Conservation (phyloP, 2,329 filamentous ascomycete genomes). For the Oidium heveae region DNA sequence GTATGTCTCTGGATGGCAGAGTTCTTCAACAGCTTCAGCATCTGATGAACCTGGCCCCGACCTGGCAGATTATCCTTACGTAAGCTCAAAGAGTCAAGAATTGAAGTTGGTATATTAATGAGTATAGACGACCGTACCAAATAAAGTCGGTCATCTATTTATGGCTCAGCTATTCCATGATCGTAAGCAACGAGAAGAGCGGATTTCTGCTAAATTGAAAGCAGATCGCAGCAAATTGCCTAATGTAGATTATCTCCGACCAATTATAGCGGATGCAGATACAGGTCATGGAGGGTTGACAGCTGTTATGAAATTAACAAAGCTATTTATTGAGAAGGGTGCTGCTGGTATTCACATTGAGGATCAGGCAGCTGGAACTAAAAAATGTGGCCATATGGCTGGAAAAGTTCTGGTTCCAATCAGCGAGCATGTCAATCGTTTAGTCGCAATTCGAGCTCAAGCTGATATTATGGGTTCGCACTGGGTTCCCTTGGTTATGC, state of each 20-base stretch:
- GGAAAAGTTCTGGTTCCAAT: conserved; percentile 95
- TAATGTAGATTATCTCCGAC: conserved; percentile 81
- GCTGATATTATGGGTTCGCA: conserved; percentile 81
- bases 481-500: too few relatives aligned
- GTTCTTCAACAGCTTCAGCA: conserved; percentile 80
- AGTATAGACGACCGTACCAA: conserved; percentile 71
- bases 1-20: conserved; percentile 98
- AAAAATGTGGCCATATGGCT: conserved; percentile 99
- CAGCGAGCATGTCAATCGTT: conserved; percentile 89
- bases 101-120: conserved; percentile 3
- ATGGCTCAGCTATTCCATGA: conserved; percentile 98
- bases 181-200: conserved; percentile 93
- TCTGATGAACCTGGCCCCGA: conserved; percentile 93
- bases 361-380: conserved; percentile 91
- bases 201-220: conserved; percentile 44
- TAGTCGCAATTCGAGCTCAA: conserved; percentile 90
- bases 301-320: conserved; percentile 98
- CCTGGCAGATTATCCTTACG: conserved; percentile 90
- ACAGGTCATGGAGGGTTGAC: conserved; percentile 92
- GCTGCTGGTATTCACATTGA: conserved; percentile 97
- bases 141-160: conserved; percentile 95
- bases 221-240: conserved; percentile 44
- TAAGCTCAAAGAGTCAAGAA: conserved; percentile 18
- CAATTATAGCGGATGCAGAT: conserved; percentile 90
- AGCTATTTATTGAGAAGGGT: conserved; percentile 89